phyloP scores from a whole-genome alignment of 192 early-diverging fungal species.

The Umbelopsis ramanniana region DNA sequence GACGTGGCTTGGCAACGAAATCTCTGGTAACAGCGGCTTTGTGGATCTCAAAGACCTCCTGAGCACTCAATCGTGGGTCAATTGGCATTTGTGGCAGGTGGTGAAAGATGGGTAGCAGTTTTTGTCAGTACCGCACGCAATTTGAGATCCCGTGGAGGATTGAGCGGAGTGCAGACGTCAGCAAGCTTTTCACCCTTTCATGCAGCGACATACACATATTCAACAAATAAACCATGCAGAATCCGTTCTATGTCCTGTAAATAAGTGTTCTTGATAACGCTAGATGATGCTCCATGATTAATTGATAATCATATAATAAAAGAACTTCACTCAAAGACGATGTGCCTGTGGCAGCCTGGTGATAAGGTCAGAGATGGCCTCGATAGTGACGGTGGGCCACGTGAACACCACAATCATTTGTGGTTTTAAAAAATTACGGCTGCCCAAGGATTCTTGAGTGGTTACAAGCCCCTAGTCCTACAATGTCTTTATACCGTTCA shows the following conservation, averaged over 20 bases:
- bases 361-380: background rate
- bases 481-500: conserved; percentile 19
- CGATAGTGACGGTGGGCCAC: background rate
- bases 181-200: background rate
- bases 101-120: conserved; percentile 10
- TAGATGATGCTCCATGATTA: background rate
- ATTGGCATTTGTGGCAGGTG: conserved; percentile 21
- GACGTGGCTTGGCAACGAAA: conserved; percentile 82
- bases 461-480: background rate
- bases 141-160: conserved; percentile 16
- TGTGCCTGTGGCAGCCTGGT: background rate
- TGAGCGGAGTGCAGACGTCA: conserved; percentile 21
- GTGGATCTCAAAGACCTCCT: conserved; percentile 81
- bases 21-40: conserved; percentile 87
- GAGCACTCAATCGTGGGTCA: conserved; percentile 42
- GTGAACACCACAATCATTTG: background rate
- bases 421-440: background rate
- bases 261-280: background rate
- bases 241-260: background rate
- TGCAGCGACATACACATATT: no score
- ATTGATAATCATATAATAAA: background rate
- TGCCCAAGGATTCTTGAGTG: background rate
- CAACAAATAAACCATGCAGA: background rate
- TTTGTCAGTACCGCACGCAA: background rate
- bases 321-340: background rate